phyloP scores from a whole-genome alignment of 2,329 filamentous ascomycete genomes.

The Calonectria leucothoes region DNA sequence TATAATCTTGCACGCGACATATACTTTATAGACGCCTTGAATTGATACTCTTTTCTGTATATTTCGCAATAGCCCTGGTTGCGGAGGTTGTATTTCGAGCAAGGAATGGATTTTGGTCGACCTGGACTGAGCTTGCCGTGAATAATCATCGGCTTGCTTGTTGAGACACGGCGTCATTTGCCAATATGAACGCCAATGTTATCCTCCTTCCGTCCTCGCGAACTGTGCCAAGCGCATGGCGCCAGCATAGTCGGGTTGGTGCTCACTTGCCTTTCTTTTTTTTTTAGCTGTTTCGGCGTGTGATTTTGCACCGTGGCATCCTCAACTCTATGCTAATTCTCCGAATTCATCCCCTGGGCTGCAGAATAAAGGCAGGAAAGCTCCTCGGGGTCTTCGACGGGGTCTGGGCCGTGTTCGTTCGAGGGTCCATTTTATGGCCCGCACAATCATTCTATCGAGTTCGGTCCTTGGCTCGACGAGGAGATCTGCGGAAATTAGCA shows the following conservation, averaged over 20 bases:
- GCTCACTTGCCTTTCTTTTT: not conserved
- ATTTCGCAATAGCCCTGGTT: not conserved
- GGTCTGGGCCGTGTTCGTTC: not conserved
- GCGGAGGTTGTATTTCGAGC: not conserved
- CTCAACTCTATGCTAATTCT: not conserved
- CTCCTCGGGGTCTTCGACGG: not conserved
- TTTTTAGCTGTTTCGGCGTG: not conserved
- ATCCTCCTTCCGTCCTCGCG: not conserved
- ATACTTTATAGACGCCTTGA: not conserved
- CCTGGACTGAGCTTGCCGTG: not conserved
- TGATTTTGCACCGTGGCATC: not conserved
- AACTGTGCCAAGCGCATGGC: not conserved
- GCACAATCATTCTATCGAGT: not conserved
- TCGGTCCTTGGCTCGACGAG: not conserved
- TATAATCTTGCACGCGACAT: not conserved
- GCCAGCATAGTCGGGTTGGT: not conserved
- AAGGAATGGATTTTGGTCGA: not conserved
- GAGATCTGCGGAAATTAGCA: not conserved
- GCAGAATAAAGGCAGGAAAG: not conserved
- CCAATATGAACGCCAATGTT: not conserved
- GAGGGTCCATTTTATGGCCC: not conserved
- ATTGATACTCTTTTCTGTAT: not conserved
- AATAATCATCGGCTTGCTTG: not conserved
- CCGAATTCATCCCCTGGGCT: not conserved
- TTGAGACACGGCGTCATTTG: not conserved